Base-by-base conservation (phyloP, 805 yeast species). In the Pichia sporocuriosa region DNA sequence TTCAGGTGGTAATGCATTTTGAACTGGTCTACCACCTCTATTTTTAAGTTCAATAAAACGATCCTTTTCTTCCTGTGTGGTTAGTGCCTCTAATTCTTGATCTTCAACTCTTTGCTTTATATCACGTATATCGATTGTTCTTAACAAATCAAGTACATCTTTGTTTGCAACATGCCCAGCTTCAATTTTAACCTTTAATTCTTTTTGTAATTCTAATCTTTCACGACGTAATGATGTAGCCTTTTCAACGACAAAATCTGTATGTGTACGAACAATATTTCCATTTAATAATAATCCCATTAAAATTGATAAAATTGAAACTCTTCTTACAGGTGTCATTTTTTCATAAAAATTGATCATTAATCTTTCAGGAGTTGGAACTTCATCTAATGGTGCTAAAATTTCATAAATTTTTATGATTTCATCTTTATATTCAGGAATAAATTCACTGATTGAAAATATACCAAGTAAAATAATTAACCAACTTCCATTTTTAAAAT, bases 401-500 rank as follows among this genome's bases (percentile, higher is more conserved):
- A 59, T 53, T 28, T 68, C 69, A 40, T 74, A 74, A 2, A 81
- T 72, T 25, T 70, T 67, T 6, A 61, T 63, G 36, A 82, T 77
- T 17, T 69, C 68, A 1, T 65, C 62, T 21, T 65, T 56, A 62
- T 75, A 82, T 12, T 70, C 72, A 1, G 79, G 76, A 30, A 79
- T 68, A 48, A 78, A 70, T 35, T 77, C 77, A 13, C 77, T 76
- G 37, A 70, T 66, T 17, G 78, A 75, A 32, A 89, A 68, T 3
- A 88, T 67, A 25, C 96, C 96, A 37, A 88, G 58, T 32, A 89
- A 59, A 32, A 83, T 73, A 31, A 82, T 70, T 52, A 86, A 81
- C 96, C 97, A 90, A 41, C 77, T 78, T 4, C 96, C 95, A 53
- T 86, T 88, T 52, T 72, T 77, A 59, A 84, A 93, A 48, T 75